These are phyloP conservation scores for Talaromyces sp. DNA, from an alignment of 2,329 filamentous ascomycete genomes.

Conservation along the genomic window DNA sequence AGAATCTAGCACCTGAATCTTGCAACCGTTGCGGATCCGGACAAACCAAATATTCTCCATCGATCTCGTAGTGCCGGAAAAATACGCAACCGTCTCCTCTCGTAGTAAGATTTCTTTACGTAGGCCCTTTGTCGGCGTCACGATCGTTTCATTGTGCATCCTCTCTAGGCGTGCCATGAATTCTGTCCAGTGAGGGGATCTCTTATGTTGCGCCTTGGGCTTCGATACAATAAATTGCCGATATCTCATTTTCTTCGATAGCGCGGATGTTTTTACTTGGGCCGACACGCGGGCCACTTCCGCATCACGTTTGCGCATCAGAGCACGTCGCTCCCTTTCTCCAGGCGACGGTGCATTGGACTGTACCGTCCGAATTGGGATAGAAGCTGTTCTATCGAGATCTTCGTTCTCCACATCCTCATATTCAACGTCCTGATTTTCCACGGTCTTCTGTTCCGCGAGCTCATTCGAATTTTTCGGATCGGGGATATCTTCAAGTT, in stretches of 20 bases:
- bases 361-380: background rate
- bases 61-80: constrained; percentile 31
- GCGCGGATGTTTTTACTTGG: background rate
- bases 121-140: constrained; percentile 20
- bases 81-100: constrained; percentile 34
- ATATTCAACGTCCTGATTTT: background rate
- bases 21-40: constrained; percentile 35
- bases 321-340: background rate
- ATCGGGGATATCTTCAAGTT: background rate
- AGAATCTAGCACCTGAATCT: constrained; percentile 35
- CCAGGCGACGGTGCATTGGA: background rate
- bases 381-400: background rate
- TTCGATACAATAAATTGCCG: constrained; percentile 19
- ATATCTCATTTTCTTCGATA: constrained; percentile 27
- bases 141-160: constrained; percentile 22
- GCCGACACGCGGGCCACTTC: background rate
- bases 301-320: constrained; percentile 2
- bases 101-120: constrained; percentile 33
- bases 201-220: background rate
- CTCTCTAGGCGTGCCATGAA: constrained; percentile 28
- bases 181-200: constrained; percentile 24
- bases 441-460: too few relatives aligned
- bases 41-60: constrained; percentile 40
- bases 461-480: background rate
- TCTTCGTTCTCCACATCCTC: background rate